Percentiles rank a stretch among this genome's conserved stretches.
Evolutionary conservation across 179 eudicot genomes (phyloP).

Genomic region (Silene coronaria): DNA sequence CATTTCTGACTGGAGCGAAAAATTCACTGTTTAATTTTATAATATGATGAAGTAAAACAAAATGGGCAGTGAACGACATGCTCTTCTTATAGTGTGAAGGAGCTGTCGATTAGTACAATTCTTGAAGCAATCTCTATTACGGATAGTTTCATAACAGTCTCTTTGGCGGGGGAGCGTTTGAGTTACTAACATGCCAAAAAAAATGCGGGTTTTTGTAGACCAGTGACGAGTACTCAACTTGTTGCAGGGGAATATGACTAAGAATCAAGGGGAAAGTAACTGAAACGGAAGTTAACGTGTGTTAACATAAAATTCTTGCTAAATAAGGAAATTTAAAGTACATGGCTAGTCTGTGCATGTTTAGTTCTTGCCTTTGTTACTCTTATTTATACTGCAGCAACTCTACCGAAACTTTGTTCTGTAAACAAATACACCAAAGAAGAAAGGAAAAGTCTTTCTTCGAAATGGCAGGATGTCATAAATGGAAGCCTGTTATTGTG

Average conservation of each 20-base stretch:
- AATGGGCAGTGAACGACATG: neutral
- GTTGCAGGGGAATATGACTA: neutral
- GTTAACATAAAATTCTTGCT: neutral
- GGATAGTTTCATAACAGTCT: too few species aligned
- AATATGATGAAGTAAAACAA: neutral
- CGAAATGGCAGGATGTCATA: conserved; percentile 28
- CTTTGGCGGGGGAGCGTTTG: neutral
- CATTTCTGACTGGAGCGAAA: too few species aligned
- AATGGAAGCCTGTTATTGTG: conserved; percentile 49
- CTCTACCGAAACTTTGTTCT: conserved; percentile 5
- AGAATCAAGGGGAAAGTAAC: neutral
- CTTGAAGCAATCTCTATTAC: too few species aligned
- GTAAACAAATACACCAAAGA: neutral
- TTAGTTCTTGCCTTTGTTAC: conserved; percentile 21
- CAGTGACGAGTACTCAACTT: neutral
- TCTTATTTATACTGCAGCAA: conserved; percentile 16
- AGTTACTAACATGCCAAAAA: neutral
- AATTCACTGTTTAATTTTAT: neutral
- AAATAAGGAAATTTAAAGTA: neutral
- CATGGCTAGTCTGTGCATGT: conserved; percentile 8
- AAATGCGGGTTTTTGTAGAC: neutral
- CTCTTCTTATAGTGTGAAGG: too few species aligned
- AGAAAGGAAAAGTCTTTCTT: neutral
- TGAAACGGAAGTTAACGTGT: neutral
- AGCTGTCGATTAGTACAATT: too few species aligned